Base-by-base conservation (phyloP, 768 basidiomycete species). In the Trametes maxima region DNA sequence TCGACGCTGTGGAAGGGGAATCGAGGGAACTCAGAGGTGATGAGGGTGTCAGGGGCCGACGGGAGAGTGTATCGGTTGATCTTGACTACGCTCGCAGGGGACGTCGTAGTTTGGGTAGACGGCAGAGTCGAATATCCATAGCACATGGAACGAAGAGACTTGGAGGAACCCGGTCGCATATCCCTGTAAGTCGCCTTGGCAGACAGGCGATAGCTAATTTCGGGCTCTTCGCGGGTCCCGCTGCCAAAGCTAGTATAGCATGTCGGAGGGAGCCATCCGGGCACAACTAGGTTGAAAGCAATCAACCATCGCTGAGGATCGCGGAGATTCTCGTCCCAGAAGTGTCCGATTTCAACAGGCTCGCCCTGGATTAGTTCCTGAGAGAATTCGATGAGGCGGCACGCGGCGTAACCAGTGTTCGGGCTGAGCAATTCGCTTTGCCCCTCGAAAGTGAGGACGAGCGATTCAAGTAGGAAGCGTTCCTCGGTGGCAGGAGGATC, bases 191-290 rank as follows among this genome's bases (percentile, higher is more conserved):
- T 85, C 10, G 87, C 89, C 24, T 82, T 82, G 16, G 90, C 89
- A 64, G 82, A 84, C 25, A 94, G 77, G 19, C 79, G 77, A 69
- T 94, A 94, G 55, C 80, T 81, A 6, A 84, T 83, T 21, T 89
- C 89, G 36, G 81, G 69, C 4, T 69, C 61, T 13, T 79, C 78
- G 19, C 80, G 79, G 1, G 68, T 47, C 11, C 64, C 67, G 16
- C 79, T 71, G 24, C 86, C 84, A 59, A 85, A 80, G 3, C 48
- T 21, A 5, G 70, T 58, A 3, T 54, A 67, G 24, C 84, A 77
- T 16, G 84, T 80, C 1, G 80, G 79, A 8, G 94, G 94, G 2
- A 97, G 80, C 95, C 95, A 96, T 17, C 94, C 95, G 5, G 94
- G 94, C n/a, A 95, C 76, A 16, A 84, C 81, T 3, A 97, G 75